Base-by-base conservation (phyloP, 1,139 yeast species). In the Pichia sp. region DNA sequence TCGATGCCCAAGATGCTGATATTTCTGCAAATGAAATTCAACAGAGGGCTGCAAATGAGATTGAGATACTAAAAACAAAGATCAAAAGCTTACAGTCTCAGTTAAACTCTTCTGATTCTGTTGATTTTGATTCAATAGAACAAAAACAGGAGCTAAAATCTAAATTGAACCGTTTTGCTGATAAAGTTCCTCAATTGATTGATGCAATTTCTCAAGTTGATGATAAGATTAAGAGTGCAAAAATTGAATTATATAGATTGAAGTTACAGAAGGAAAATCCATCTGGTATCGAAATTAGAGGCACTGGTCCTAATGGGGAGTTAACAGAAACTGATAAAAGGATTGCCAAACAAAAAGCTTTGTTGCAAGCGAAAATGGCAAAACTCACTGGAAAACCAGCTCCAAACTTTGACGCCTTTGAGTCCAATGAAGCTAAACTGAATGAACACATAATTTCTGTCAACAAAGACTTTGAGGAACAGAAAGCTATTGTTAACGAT, bases 261-360 rank as follows among this genome's bases (percentile, higher is more conserved):
- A 63, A 69, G 42, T 64, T 80, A 49, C 70, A 68, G 41, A 72
- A 74, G 50, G 75, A 75, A 46, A 73, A 84, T 54, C 96, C 96
- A 12, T 61, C 70, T n/a, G 74, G 76, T 15, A 72, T 78, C 30
- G 68, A 75, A 2, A 71, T 86, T 39, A 68, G 71, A 20, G 96
- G 96, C 2, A 77, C 93, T 12, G 96, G 96, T 1, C 81, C 88
- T 28, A 77, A 81, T 54, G 96, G 96, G 14, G 77, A 78, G 48
- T 72, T 86, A 9, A 85, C 96, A 4, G 95, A 85, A 28, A 64
- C 76, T 14, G 96, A 89, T 56, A 72, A 84, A 45, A 72, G 83
- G 45, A 83, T 83, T 54, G 91, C 88, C 38, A 80, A 75, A 52
- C 79, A 85, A 34, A 81, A 84, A 55, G 91, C 91, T 38, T 63